phyloP scores from a whole-genome alignment of 2,329 filamentous ascomycete species.

The Fusarium sp. region DNA sequence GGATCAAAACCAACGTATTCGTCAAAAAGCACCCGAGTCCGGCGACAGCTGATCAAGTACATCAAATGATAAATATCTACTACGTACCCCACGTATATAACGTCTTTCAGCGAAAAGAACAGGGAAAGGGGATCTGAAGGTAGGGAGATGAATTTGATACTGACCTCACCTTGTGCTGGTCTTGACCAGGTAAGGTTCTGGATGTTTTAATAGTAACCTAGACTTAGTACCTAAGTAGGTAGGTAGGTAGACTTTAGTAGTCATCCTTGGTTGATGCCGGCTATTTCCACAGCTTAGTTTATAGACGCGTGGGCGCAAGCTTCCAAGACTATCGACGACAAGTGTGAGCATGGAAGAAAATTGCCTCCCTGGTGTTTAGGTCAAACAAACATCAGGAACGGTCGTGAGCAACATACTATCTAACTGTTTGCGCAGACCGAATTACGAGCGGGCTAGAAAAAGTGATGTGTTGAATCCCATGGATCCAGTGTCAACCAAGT shows the following conservation, averaged over 20 bases:
- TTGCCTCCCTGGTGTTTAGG: neutral
- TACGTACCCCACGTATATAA: too few species aligned
- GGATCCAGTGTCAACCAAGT: neutral
- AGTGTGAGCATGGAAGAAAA: neutral
- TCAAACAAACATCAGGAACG: neutral
- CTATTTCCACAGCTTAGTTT: slow-evolving; percentile 35
- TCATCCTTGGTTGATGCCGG: slow-evolving; percentile 22
- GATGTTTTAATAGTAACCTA: slow-evolving; percentile 9
- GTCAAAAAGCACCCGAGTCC: neutral
- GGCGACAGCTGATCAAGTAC: too few species aligned
- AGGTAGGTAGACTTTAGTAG: too few species aligned
- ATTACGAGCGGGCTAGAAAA: slow-evolving; percentile 7
- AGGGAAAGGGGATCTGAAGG: too few species aligned
- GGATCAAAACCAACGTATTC: neutral
- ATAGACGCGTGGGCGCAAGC: neutral
- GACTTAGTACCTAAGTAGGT: too few species aligned
- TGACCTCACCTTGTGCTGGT: neutral
- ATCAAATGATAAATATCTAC: too few species aligned
- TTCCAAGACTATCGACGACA: neutral
- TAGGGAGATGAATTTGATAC: neutral
- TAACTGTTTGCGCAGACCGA: neutral
- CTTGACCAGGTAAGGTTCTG: slow-evolving; percentile 11
- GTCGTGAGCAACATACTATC: neutral
- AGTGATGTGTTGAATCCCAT: neutral
- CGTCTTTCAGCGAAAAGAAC: too few species aligned